Evolutionary conservation across 768 basidiomycete genomes (phyloP).

Genomic region (Mycena filopes): DNA sequence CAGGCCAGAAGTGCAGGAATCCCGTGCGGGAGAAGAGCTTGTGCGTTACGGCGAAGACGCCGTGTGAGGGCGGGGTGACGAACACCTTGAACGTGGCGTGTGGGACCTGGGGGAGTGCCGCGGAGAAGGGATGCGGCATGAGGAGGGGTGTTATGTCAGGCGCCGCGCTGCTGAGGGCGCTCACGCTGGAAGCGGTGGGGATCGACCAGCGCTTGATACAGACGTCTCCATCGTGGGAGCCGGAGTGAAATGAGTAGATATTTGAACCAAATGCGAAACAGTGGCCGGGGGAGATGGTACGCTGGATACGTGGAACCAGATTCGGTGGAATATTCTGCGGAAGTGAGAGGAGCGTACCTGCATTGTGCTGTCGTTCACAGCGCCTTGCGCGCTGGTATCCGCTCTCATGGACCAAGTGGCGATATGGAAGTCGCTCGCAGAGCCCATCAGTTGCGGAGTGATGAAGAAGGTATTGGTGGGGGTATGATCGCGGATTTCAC

Average conservation of each 20-base stretch:
- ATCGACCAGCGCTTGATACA: no score
- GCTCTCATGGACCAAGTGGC: background rate
- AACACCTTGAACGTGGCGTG: background rate
- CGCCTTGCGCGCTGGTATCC: background rate
- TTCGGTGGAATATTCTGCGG: background rate
- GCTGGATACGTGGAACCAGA: no score
- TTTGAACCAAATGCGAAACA: no score
- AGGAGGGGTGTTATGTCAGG: no score
- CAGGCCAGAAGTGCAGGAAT: background rate
- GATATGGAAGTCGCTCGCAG: background rate
- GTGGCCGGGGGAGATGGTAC: no score
- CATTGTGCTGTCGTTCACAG: no score
- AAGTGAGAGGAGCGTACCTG: background rate
- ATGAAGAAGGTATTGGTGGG: no score
- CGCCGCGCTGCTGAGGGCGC: no score
- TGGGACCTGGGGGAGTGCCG: background rate
- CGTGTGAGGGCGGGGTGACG: background rate
- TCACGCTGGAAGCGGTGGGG: no score
- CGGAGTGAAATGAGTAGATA: no score
- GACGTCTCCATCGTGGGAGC: no score
- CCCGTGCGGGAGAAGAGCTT: background rate
- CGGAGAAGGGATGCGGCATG: background rate
- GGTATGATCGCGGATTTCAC: no score
- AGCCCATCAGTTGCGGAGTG: background rate
- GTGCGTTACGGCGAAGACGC: background rate